phyloP scores from a whole-genome alignment of 306 rosid species.

The Cicer cuneatum region DNA sequence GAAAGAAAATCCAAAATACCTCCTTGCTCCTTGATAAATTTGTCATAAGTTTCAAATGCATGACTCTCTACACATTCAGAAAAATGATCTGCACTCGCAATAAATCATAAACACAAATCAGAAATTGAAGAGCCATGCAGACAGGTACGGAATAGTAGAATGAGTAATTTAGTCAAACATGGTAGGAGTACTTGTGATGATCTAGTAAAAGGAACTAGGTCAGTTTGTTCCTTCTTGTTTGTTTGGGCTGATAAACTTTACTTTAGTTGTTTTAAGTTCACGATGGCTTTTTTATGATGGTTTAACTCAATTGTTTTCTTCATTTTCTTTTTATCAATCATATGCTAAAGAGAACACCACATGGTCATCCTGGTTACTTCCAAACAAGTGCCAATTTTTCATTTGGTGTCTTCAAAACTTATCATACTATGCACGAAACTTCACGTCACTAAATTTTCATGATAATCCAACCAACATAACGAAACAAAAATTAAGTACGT shows the following conservation, averaged over 20 bases:
- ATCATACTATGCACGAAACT: slow-evolving; percentile 30
- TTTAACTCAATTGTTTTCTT: neutral
- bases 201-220: slow-evolving; percentile 21
- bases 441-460: neutral
- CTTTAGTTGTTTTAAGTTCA: slow-evolving; percentile 22
- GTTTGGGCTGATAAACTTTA: slow-evolving; percentile 8
- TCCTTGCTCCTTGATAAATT: slow-evolving; percentile 81
- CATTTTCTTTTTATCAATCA: slow-evolving; percentile 17
- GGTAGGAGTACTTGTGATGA: slow-evolving; percentile 2
- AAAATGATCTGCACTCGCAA: slow-evolving; percentile 81
- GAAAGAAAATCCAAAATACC: slow-evolving; percentile 54
- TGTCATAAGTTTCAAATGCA: slow-evolving; percentile 92
- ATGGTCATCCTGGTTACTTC: slow-evolving; percentile 11
- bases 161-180: slow-evolving; percentile 29
- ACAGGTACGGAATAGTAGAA: neutral
- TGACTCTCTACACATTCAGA: slow-evolving; percentile 95
- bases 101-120: slow-evolving; percentile 38
- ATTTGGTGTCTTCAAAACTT: slow-evolving; percentile 25
- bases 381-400: slow-evolving; percentile 8
- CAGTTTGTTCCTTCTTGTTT: slow-evolving; percentile 12
- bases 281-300: neutral
- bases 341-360: slow-evolving; percentile 19
- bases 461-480: slow-evolving; percentile 28
- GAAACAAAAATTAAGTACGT: slow-evolving; percentile 28
- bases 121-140: slow-evolving; percentile 39